Evolutionary conservation across 805 yeast species (phyloP).

Genomic region (Saccharomycopsis olivae): DNA sequence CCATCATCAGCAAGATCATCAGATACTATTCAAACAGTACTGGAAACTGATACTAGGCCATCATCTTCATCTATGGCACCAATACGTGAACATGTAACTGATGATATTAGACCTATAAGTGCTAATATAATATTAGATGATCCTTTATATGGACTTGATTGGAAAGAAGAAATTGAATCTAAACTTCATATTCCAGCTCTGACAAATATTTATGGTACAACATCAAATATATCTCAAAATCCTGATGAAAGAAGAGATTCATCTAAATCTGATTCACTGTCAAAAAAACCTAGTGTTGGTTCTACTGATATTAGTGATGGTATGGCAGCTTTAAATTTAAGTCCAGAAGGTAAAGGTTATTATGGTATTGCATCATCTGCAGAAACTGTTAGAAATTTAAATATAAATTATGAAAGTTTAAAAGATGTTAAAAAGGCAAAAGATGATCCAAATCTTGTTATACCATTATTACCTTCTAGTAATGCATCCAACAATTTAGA

Average conservation of each 20-base stretch:
- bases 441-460: background rate
- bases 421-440: background rate
- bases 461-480: background rate
- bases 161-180: slow-evolving; percentile 41
- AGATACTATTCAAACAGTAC: background rate
- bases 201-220: too few species aligned
- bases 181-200: background rate
- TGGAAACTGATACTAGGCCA: background rate
- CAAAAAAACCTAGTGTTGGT: slow-evolving; percentile 37
- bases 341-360: slow-evolving; percentile 49
- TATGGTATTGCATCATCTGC: slow-evolving; percentile 57
- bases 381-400: slow-evolving; percentile 39
- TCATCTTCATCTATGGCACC: background rate
- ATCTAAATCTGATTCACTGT: slow-evolving; percentile 49
- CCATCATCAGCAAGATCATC: background rate
- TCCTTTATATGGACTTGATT: slow-evolving; percentile 43
- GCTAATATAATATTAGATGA: slow-evolving; percentile 22
- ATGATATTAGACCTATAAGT: background rate
- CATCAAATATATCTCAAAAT: background rate
- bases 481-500: background rate
- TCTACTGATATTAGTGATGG: slow-evolving; percentile 34
- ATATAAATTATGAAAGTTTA: slow-evolving; percentile 19
- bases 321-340: slow-evolving; percentile 46
- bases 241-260: slow-evolving; percentile 29
- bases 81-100: background rate